These are phyloP conservation scores for Globisporangium viniferum DNA, from an alignment of 352 stramenopile genomes.

Conservation along the genomic window DNA sequence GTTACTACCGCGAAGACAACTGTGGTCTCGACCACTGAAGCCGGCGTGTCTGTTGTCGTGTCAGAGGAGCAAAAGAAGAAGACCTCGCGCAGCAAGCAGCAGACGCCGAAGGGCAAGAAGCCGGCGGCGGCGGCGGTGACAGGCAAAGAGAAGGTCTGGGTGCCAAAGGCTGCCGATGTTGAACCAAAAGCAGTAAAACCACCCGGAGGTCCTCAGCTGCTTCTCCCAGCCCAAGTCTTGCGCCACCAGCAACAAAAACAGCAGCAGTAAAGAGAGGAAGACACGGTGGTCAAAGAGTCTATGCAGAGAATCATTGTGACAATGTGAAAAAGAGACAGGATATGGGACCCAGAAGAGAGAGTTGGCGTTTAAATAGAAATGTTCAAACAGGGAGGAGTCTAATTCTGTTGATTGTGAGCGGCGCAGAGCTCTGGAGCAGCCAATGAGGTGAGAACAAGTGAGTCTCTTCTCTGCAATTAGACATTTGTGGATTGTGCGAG, in stretches of 20 bases:
- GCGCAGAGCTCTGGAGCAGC: not conserved
- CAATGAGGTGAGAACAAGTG: not conserved
- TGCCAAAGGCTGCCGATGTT: conserved; percentile 26
- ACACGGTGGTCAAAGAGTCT: not conserved
- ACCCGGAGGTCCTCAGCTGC: conserved; percentile 22
- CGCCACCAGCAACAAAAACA: conserved; percentile 44
- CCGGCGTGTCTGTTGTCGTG: not conserved
- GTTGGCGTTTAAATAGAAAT: conserved; percentile 6
- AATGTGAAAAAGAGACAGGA: not conserved
- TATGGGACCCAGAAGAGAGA: not conserved
- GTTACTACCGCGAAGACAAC: not conserved
- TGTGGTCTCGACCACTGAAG: not conserved
- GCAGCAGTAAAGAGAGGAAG: conserved; percentile 15
- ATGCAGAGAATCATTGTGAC: not conserved
- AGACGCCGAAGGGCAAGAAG: conserved; percentile 12
- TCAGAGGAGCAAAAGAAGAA: conserved; percentile 21
- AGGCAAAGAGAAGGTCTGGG: conserved; percentile 27
- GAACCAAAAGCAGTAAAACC: conserved; percentile 23
- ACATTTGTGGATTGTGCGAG: too few relatives aligned
- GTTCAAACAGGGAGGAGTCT: not conserved
- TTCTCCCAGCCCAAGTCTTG: conserved; percentile 53
- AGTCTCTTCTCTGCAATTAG: not conserved
- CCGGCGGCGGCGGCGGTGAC: not conserved
- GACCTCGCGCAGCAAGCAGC: conserved; percentile 8
- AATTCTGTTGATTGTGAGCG: conserved; percentile 4